Percentiles rank a stretch among this genome's conserved stretches.
phyloP scores from a whole-genome alignment of 2,329 filamentous ascomycete species.

The Claviceps digitariae region DNA sequence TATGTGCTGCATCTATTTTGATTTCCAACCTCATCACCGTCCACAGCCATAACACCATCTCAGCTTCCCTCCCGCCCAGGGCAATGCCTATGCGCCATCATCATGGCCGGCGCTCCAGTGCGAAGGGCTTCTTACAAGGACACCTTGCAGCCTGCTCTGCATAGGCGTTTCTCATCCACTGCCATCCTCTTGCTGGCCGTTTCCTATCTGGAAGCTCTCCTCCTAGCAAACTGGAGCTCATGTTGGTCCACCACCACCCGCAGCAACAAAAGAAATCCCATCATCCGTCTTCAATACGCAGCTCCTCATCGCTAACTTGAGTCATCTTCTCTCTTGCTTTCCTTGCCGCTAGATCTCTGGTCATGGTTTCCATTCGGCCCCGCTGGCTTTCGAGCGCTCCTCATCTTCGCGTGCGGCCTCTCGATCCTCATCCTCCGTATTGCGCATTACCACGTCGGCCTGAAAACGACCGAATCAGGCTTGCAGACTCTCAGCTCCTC shows the following conservation, averaged over 20 bases:
- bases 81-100: slow-evolving; percentile 30
- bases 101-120: slow-evolving; percentile 38
- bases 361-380: slow-evolving; percentile 71
- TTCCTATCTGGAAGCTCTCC: slow-evolving; percentile 59
- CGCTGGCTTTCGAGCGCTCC: slow-evolving; percentile 57
- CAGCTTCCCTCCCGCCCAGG: slow-evolving; percentile 6
- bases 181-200: slow-evolving; percentile 54
- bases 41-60: background rate
- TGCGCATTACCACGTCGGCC: slow-evolving; percentile 63
- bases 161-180: slow-evolving; percentile 73
- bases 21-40: background rate
- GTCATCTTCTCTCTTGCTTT: background rate
- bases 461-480: slow-evolving; percentile 56
- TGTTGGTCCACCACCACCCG: slow-evolving; percentile 34
- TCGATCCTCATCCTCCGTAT: slow-evolving; percentile 76
- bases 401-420: slow-evolving; percentile 65
- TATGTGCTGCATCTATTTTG: too few species aligned
- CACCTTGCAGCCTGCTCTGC: slow-evolving; percentile 78
- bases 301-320: background rate
- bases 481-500: slow-evolving; percentile 49
- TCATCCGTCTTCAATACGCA: background rate
- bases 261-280: too few species aligned
- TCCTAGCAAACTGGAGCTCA: slow-evolving; percentile 55
- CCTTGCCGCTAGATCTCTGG: slow-evolving; percentile 52
- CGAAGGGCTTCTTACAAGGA: slow-evolving; percentile 63